Base-by-base conservation (phyloP, 2,329 filamentous ascomycete species). In the Hymenotorrendiella dingleyae region DNA sequence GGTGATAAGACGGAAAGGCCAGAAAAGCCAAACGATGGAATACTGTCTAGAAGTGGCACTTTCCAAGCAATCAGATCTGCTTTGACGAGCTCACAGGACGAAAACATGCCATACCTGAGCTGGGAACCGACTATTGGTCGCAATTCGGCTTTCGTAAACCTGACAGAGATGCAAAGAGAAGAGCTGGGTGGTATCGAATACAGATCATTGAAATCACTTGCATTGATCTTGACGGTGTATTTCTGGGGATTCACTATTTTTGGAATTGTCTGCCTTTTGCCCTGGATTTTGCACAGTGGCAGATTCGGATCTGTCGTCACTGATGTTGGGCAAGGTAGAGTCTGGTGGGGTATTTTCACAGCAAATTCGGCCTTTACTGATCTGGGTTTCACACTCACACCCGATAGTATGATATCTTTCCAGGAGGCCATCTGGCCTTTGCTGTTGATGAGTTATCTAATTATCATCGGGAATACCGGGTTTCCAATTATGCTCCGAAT, bases 101-200 rank as follows among this genome's bases (percentile, higher is more conserved):
- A 67, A 2, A 72, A 80, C 23, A 85, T 87, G 68, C 93, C 93
- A 0, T 98, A 98, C 62, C 75, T 98, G 39, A 96, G 88, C 63
- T 97, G 88, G 77, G 83, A 90, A 46, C 88, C 93, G 2, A 98
- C 93, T 0, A 77, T 96, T 41, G 91, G 85, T 19, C 81, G 93
- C 49, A 98, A 98, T 62, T 97, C 91, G 9, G 84, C 86, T 27
- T 98, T 97, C 58, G 75, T 93, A 10, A 87, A 90, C 53, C 65
- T 98, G 51, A 86, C 84, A 0, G 84, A 94, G 53, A 88, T 93
- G 50, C 89, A 98, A 64, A 79, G 93, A 52, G 90, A 98, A 60
- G 93, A 98, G 64, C 69, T 98, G 2, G 93, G 93, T 9, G 93
- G 93, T 16, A 95, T 98, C 50, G 93, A 98, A 63, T 98, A 98